Conservation (phyloP, 768 basidiomycete genomes). For the Macrolepiota dolichaula region DNA sequence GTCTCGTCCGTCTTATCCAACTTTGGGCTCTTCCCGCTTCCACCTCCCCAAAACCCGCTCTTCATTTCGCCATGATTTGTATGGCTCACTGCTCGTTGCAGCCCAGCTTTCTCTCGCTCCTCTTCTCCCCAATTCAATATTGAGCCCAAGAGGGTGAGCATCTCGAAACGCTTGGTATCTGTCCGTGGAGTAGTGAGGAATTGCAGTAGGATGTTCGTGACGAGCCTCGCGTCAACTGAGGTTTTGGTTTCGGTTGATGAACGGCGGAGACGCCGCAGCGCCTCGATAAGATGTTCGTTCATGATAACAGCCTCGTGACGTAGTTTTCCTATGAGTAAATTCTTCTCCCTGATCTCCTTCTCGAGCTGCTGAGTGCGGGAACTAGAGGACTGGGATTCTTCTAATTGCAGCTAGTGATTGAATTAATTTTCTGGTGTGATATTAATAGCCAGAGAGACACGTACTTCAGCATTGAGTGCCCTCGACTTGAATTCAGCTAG, state of each 20-base stretch:
- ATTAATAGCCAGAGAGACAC: conserved; percentile 14
- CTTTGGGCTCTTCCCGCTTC: conserved; percentile 44
- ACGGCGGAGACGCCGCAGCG: conserved; percentile 88
- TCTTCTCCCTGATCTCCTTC: conserved; percentile 94
- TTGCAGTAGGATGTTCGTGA: conserved; percentile 89
- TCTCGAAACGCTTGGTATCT: conserved; percentile 95
- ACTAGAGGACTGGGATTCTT: conserved; percentile 67
- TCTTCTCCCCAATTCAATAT: conserved; percentile 91
- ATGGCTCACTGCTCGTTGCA: conserved; percentile 51
- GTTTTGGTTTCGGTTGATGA: conserved; percentile 80
- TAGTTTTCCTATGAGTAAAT: conserved; percentile 88
- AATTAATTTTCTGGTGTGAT: conserved; percentile 3
- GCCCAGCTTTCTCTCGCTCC: conserved; percentile 89
- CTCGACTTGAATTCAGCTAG: conserved; percentile 91
- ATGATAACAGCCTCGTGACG: conserved; percentile 97
- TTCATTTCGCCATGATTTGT: neutral
- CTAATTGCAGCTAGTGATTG: conserved; percentile 59
- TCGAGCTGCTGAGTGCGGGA: conserved; percentile 71
- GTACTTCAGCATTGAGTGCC: conserved; percentile 83
- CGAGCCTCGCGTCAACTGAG: conserved; percentile 82
- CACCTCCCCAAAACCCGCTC: conserved; percentile 41
- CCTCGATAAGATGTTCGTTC: conserved; percentile 97
- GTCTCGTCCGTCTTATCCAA: conserved; percentile 81
- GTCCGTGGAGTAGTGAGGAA: conserved; percentile 89
- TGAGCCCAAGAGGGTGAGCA: conserved; percentile 83